Base-by-base conservation (phyloP, 2,329 filamentous ascomycete species). In the Torrubiellomyces zombiae region DNA sequence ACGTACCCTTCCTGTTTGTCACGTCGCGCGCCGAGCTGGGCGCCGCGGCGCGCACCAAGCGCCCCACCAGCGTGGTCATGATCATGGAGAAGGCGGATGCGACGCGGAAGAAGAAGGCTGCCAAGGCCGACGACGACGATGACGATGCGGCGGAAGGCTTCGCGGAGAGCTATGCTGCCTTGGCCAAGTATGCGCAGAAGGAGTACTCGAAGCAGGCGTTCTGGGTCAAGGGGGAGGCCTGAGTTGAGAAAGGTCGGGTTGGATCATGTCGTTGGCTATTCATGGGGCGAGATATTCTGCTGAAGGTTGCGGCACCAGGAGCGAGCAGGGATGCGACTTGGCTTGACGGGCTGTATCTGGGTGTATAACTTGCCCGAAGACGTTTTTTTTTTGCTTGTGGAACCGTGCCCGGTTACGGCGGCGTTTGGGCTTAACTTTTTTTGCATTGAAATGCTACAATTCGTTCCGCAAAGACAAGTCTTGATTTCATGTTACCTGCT, bases 1-100 rank as follows among this genome's bases (percentile, higher is more conserved):
- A 80, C 55, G 81, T 94, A 32, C 89, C 89, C 17, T 98, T 95
- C 60, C 72, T 98, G 53, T 98, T 91, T 54, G 80, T 98, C 42
- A 72, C 75, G 32, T 91, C 79, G 44, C 76, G 89, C 41, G 86
- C 83, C 32, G 86, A 95, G 60, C 72, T 98, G 29, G 89, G 89
- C 45, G 80, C 81, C 39, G 86, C 89, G 4, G 85, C 85, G 32
- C 79, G 76, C 52, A 98, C 89, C 24, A 98, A 95, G 74, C 67
- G 89, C 35, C 89, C 89, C 25, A 98, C 89, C 18, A 91, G 79
- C 50, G 89, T 98, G 28, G 82, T 94, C 41, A 92, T 98, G 83
- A 71, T 77, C 43, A 67, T 67, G 46, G 67, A 72, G 51, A 64
- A 63, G 52, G 45, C 50, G 26, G 50, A 55, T 39, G 55, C 40